Evolutionary conservation across 2,329 filamentous ascomycete species (phyloP).

Genomic region (Tolypocladium album): DNA sequence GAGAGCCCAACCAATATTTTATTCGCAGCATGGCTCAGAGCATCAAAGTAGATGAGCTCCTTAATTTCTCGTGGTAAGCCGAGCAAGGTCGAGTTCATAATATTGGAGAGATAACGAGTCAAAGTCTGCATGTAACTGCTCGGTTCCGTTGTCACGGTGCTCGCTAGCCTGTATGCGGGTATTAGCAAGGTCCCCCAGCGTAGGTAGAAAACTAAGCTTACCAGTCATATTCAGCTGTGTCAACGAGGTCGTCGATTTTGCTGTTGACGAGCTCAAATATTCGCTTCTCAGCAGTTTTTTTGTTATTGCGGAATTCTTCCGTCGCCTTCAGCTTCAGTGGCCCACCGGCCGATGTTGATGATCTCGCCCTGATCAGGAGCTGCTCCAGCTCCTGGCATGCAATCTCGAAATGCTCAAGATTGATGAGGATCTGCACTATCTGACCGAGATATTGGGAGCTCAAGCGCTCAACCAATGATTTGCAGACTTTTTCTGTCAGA

Average conservation of each 20-base stretch:
- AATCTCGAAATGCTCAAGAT: constrained; percentile 91
- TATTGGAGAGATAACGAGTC: constrained; percentile 85
- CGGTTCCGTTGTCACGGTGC: constrained; percentile 56
- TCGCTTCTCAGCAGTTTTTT: constrained; percentile 92
- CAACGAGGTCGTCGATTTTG: constrained; percentile 95
- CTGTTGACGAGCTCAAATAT: constrained; percentile 98
- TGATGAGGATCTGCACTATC: constrained; percentile 97
- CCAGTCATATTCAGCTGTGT: constrained; percentile 97
- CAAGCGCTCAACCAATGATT: constrained; percentile 76
- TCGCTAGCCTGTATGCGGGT: constrained; percentile 29
- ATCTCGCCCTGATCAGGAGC: constrained; percentile 73
- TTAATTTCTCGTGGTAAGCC: constrained; percentile 94
- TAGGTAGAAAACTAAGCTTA: constrained; percentile 18
- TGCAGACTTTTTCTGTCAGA: constrained; percentile 85
- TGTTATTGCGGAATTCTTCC: constrained; percentile 75
- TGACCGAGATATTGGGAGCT: constrained; percentile 91
- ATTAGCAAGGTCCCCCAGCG: not conserved
- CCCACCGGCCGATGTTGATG: constrained; percentile 69
- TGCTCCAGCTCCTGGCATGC: constrained; percentile 85
- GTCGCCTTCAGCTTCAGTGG: constrained; percentile 75
- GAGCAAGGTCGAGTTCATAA: constrained; percentile 89
- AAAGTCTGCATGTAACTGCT: constrained; percentile 94
- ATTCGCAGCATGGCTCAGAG: constrained; percentile 78
- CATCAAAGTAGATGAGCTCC: constrained; percentile 95
- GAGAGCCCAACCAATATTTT: constrained; percentile 55